Evolutionary conservation across 495 filamentous ascomycete species (phyloP), one percentile per base, ranked within the genome.

Genomic region (Endocarpon pusillum): DNA sequence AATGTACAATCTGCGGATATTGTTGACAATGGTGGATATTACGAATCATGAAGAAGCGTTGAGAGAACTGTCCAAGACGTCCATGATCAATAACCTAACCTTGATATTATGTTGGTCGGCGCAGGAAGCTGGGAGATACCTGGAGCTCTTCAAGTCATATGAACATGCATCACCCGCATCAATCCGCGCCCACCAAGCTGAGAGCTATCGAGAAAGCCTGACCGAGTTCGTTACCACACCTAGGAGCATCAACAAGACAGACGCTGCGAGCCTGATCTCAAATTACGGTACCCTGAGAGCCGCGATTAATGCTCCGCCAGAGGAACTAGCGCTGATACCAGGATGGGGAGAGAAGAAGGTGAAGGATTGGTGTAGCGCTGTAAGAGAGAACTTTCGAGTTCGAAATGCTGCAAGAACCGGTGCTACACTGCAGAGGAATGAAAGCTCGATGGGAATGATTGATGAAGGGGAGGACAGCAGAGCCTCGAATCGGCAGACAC

Each of bases 281-380:
- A 80, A 74, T 11, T 96, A 94, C 59, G 91, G 91, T 3, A 87
- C 75, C 36, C 50, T 96, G 20, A 69, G 76, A 44, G 76, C 78
- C 17, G 89, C 87, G 0, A 59, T 96, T 21, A 96, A 94, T 58
- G 86, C 82, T 10, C 64, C 71, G 9, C 74, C 80, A 1, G 91
- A 99, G 44, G 78, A 91, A 52, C 61, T 96, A 28, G 66, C 71
- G 19, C 52, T 80, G 26, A 71, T 99, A 19, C 67, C 76, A 4
- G 89, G 89, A 7, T 96, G 86, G 86, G 89, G 89, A 12, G 81
- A 92, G 59, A 87, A 78, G 59, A 99, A 96, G 53, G 82, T 94
- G 4, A 71, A 75, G 46, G 66, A 67, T 35, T 96, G 87, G 83
- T 78, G 70, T 46, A 65, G 55, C 33, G 75, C 75, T 3, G 82